These are phyloP conservation scores for Rossbeevera mucosa DNA, from an alignment of 768 basidiomycete species.

Conservation along the genomic window DNA sequence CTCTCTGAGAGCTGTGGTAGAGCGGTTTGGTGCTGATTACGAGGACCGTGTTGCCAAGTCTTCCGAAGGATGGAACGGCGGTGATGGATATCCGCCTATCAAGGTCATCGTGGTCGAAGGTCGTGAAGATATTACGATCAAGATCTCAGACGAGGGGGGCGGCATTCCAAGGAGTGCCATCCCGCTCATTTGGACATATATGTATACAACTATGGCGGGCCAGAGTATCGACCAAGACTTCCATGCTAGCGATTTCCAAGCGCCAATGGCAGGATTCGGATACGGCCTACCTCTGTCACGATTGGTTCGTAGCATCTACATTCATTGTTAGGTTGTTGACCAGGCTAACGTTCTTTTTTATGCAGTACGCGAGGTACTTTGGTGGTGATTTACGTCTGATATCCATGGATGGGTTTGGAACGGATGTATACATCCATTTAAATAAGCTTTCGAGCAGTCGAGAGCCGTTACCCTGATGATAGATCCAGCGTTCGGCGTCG, in stretches of 20 bases:
- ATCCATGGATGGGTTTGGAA: slow-evolving; percentile 98
- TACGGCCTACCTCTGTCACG: slow-evolving; percentile 92
- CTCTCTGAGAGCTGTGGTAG: slow-evolving; percentile 93
- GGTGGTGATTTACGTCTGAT: slow-evolving; percentile 91
- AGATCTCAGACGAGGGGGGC: slow-evolving; percentile 96
- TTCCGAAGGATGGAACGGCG: neutral
- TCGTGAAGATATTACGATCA: slow-evolving; percentile 97
- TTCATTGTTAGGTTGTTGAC: slow-evolving; percentile 66
- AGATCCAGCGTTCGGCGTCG: neutral
- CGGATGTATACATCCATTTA: slow-evolving; percentile 90
- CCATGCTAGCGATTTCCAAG: slow-evolving; percentile 82
- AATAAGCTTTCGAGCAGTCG: slow-evolving; percentile 67
- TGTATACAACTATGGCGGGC: slow-evolving; percentile 85
- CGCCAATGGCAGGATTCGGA: slow-evolving; percentile 97
- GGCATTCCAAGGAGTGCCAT: slow-evolving; percentile 81
- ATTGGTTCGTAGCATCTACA: slow-evolving; percentile 53
- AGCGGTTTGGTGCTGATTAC: slow-evolving; percentile 78
- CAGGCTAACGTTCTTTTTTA: slow-evolving; percentile 1
- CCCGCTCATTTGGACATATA: slow-evolving; percentile 97
- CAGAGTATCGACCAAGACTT: slow-evolving; percentile 75
- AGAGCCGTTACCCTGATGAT: slow-evolving; percentile 21
- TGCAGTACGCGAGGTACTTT: slow-evolving; percentile 89
- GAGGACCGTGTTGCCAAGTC: slow-evolving; percentile 42
- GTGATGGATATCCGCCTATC: slow-evolving; percentile 24
- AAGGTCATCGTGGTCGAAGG: slow-evolving; percentile 82